These are phyloP conservation scores for Fusarium annulatum DNA, from an alignment of 2,329 filamentous ascomycete species.

Conservation along the genomic window DNA sequence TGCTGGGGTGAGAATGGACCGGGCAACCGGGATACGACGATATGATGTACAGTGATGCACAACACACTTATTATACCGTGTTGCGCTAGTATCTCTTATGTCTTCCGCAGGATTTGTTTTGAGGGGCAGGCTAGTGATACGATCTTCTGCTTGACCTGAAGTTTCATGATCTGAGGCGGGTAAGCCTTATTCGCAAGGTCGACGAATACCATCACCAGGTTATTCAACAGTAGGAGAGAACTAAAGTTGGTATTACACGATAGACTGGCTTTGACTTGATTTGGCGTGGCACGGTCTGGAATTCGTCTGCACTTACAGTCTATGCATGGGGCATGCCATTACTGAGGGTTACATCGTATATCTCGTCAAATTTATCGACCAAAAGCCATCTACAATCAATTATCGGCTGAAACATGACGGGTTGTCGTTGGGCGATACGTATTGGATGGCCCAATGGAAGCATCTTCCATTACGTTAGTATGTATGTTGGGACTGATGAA, in stretches of 20 bases:
- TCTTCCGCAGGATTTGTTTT: not conserved
- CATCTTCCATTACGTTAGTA: not conserved
- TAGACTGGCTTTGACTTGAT: not conserved
- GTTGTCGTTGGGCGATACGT: constrained; percentile 1
- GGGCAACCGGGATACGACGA: constrained; percentile 18
- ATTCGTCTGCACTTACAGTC: not conserved
- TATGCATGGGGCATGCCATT: not conserved
- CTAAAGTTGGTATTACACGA: not conserved
- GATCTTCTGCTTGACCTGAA: not conserved
- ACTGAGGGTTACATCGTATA: constrained; percentile 12
- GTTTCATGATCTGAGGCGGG: not conserved
- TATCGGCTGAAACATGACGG: constrained; percentile 18
- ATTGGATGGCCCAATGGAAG: constrained; percentile 7
- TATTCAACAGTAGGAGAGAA: not conserved
- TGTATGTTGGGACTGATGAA: not conserved
- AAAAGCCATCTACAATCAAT: constrained; percentile 24
- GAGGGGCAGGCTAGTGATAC: not conserved
- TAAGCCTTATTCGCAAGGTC: not conserved
- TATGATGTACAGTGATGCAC: constrained; percentile 17
- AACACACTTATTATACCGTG: not conserved
- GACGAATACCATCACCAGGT: constrained; percentile 29
- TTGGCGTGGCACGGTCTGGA: not conserved
- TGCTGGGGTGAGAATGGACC: constrained; percentile 17
- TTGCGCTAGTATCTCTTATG: not conserved
- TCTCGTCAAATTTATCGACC: constrained; percentile 9